Base-by-base conservation (phyloP, 441 rosid species). In the Raphanus hybrid region DNA sequence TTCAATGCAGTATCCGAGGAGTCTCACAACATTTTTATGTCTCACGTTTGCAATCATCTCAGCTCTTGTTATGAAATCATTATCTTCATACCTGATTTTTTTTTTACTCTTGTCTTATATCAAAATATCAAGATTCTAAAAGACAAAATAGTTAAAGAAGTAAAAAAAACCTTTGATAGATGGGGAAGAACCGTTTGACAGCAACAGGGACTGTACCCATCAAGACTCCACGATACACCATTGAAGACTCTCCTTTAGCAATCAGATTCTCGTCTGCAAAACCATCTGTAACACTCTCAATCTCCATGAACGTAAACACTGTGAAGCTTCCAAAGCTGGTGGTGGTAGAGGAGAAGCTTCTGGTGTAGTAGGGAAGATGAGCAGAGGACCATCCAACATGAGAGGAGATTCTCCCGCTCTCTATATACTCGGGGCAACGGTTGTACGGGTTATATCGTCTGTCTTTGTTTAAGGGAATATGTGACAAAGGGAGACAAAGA, bases 21-120 rank as follows among this genome's bases (percentile, higher is more conserved):
- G 80, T 79, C 79, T 83, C 71, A 81, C 83, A 2, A 89, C 73
- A 83, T 86, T 92, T 82, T 78, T 86, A 84, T 87, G 96, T 54
- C 85, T 79, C 12, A 82, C 76, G 11, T 81, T 85, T 15, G 86
- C 86, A 16, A 87, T 82, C 10, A 73, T 76, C 78, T 87, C 91
- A 75, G 82, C 85, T 77, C 84, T 82, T 73, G 76, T 55, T 58
- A 72, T 54, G 54, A 91, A 87, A 9, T 88, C 87, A 73, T 84
- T 84, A 32, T 67, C 81, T 78, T 71, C 80, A 69, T 70, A 83
- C 68, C 91, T 83, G 84, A 14, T 66, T 48, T 37, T 37, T 2
- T 2, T 37, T 50, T 11, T 8, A 29, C 37, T 32, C 0, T 65
- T 58, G 2, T 59, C 55, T 61, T 4, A 2, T 5, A 75, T 62